These are phyloP conservation scores for Eutrema heterophyllum DNA, from an alignment of 345 rosid genomes.

Conservation along the genomic window DNA sequence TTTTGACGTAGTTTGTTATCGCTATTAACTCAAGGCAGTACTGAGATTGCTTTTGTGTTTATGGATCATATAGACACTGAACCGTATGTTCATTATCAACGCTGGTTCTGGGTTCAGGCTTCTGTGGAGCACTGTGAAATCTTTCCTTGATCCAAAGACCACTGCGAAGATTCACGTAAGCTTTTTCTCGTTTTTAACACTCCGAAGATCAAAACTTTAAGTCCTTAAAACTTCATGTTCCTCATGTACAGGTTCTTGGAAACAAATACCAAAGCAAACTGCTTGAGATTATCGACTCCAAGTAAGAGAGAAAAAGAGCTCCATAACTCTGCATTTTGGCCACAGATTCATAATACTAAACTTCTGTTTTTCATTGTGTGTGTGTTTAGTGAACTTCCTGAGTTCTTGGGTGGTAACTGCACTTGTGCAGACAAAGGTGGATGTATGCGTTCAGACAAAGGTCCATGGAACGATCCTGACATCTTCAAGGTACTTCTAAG, in stretches of 20 bases:
- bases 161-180: constrained; percentile 76
- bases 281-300: constrained; percentile 80
- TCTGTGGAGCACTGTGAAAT: constrained; percentile 87
- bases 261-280: constrained; percentile 85
- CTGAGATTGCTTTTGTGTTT: constrained; percentile 11
- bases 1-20: neutral
- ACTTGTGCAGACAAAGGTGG: constrained; percentile 85
- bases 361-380: neutral
- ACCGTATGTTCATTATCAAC: constrained; percentile 96
- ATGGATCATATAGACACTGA: constrained; percentile 53
- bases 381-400: constrained; percentile 70
- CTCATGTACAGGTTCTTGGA: constrained; percentile 65
- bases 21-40: neutral
- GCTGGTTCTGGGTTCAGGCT: constrained; percentile 96
- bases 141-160: constrained; percentile 92
- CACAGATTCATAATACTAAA: neutral
- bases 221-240: neutral
- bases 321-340: neutral
- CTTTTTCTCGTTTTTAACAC: neutral
- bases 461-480: constrained; percentile 89
- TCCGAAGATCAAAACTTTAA: neutral
- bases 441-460: constrained; percentile 91
- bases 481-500: constrained; percentile 48
- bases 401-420: constrained; percentile 86
- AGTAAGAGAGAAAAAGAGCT: constrained; percentile 33